Percentiles rank a stretch among this genome's conserved stretches.
Evolutionary conservation across 768 basidiomycete genomes (phyloP).

Genomic region (Phaeolepiota aurea): DNA sequence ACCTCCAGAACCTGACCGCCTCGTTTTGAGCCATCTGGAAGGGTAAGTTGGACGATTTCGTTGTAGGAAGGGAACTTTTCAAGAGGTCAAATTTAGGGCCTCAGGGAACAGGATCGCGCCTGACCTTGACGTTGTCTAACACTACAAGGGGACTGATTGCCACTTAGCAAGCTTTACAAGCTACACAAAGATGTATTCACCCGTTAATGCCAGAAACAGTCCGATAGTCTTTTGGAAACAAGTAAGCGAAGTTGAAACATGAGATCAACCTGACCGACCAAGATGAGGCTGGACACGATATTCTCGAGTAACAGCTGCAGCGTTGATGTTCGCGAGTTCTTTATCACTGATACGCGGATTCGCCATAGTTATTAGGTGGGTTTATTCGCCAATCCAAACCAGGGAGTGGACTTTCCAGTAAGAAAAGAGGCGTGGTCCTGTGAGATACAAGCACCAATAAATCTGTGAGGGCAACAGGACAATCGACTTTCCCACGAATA

Average conservation of each 20-base stretch:
- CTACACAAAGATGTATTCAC: constrained; percentile 32
- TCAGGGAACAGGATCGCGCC: not conserved
- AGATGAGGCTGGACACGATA: constrained; percentile 86
- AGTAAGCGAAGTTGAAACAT: constrained; percentile 6
- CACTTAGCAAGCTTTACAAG: constrained; percentile 5
- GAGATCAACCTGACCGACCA: constrained; percentile 39
- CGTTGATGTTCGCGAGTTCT: constrained; percentile 75
- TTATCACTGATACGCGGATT: constrained; percentile 60
- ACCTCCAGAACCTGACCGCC: constrained; percentile 98
- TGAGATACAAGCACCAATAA: too few species aligned
- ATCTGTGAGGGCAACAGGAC: too few species aligned
- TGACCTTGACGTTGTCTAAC: constrained; percentile 94
- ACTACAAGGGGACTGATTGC: constrained; percentile 80
- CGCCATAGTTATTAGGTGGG: constrained; percentile 23
- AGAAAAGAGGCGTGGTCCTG: too few species aligned
- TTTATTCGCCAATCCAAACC: too few species aligned
- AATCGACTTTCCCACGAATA: constrained; percentile 6
- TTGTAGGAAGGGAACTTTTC: constrained; percentile 92
- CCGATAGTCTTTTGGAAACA: constrained; percentile 65
- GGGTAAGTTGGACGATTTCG: constrained; percentile 92
- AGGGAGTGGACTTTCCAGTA: too few species aligned
- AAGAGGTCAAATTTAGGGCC: not conserved
- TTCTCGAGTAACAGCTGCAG: constrained; percentile 82
- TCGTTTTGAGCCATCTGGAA: constrained; percentile 91
- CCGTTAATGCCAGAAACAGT: constrained; percentile 99